These are phyloP conservation scores for Dendryphion nanum DNA, from an alignment of 2,329 filamentous ascomycete genomes.

Conservation along the genomic window DNA sequence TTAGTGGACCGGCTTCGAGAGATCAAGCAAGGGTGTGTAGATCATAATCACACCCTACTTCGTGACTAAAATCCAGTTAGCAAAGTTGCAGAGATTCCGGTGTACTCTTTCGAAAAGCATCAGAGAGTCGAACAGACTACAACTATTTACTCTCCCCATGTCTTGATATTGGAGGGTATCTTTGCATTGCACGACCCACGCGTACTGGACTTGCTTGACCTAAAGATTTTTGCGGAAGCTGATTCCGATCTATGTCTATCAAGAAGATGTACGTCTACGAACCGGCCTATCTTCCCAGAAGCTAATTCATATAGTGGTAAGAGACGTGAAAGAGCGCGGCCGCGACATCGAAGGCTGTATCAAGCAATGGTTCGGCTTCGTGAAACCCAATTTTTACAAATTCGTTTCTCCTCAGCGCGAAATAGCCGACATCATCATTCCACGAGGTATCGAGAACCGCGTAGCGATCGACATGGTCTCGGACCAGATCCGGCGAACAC, in stretches of 20 bases:
- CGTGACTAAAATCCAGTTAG: too few relatives aligned
- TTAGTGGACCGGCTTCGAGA: constrained; percentile 76
- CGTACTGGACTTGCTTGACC: constrained; percentile 82
- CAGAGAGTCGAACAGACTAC: constrained; percentile 75
- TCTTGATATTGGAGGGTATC: constrained; percentile 92
- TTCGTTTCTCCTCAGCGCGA: constrained; percentile 90
- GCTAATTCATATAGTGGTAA: constrained; percentile 61
- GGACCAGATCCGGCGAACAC: constrained; percentile 84
- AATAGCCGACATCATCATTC: constrained; percentile 92
- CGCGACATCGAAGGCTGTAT: constrained; percentile 93
- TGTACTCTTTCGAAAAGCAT: constrained; percentile 95
- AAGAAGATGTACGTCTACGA: constrained; percentile 67
- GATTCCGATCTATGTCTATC: constrained; percentile 93
- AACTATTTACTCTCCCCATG: constrained; percentile 92
- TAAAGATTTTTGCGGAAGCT: constrained; percentile 96
- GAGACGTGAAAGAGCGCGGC: constrained; percentile 85
- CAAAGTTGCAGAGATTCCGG: constrained; percentile 83
- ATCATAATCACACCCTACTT: too few relatives aligned
- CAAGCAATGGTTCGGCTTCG: constrained; percentile 95
- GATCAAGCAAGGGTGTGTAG: constrained; percentile 86
- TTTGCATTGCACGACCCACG: constrained; percentile 88
- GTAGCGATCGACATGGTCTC: constrained; percentile 95
- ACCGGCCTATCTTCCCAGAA: background rate
- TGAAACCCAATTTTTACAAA: constrained; percentile 95
- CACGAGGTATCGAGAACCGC: constrained; percentile 88